These are phyloP conservation scores for Sordariomycetes sp. DNA, from an alignment of 2,329 filamentous ascomycete genomes.

Conservation along the genomic window DNA sequence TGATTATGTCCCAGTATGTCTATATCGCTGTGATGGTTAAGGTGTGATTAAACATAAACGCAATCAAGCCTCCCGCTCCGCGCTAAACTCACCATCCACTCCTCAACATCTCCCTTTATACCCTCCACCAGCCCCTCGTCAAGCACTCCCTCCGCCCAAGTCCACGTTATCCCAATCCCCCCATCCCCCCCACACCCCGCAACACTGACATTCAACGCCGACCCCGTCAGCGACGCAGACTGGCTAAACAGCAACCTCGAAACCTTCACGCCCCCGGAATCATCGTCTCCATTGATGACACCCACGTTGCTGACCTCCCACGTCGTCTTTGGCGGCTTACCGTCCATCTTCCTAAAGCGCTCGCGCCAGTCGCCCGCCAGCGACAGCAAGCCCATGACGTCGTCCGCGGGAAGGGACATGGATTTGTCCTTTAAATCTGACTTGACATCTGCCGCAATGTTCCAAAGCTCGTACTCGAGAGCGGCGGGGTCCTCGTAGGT, in stretches of 20 bases:
- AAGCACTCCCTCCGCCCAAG: constrained; percentile 33
- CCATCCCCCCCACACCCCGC: constrained; percentile 26
- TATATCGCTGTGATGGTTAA: background rate
- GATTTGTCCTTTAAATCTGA: constrained; percentile 18
- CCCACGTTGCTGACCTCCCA: constrained; percentile 44
- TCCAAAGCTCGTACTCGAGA: constrained; percentile 24
- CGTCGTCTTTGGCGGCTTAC: constrained; percentile 23
- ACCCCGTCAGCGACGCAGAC: constrained; percentile 26
- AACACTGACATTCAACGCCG: constrained; percentile 30
- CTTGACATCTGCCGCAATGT: constrained; percentile 20
- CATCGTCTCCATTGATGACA: constrained; percentile 12
- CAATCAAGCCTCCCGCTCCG: constrained; percentile 10
- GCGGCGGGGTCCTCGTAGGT: background rate
- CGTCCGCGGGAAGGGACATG: constrained; percentile 23
- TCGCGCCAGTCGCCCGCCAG: constrained; percentile 28
- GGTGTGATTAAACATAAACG: background rate
- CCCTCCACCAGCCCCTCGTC: constrained; percentile 20
- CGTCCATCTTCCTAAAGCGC: constrained; percentile 26
- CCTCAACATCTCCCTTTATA: constrained; percentile 22
- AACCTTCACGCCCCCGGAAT: constrained; percentile 17
- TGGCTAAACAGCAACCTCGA: constrained; percentile 36
- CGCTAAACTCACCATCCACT: constrained; percentile 12
- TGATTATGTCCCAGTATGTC: background rate
- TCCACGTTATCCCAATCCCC: constrained; percentile 25
- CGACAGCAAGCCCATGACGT: constrained; percentile 24